These are phyloP conservation scores for Malus hybrid DNA, from an alignment of 331 rosid genomes.

Conservation along the genomic window DNA sequence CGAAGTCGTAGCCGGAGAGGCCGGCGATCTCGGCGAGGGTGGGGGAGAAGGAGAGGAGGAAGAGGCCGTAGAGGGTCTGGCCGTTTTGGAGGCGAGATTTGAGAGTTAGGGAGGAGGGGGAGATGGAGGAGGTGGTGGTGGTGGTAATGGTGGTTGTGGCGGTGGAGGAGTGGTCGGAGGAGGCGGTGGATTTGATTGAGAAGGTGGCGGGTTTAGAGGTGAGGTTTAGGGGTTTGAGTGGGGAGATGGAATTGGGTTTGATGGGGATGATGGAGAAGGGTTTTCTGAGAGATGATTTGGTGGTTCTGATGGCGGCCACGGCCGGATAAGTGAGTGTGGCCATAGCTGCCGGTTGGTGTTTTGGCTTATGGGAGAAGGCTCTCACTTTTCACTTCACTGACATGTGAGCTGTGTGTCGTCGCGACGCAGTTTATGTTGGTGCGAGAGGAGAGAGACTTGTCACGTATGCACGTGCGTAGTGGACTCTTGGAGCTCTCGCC, in stretches of 20 bases:
- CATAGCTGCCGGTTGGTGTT: neutral
- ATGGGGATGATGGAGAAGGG: neutral
- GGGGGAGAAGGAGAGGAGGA: conserved; percentile 78
- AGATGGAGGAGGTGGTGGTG: neutral
- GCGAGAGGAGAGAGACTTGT: neutral
- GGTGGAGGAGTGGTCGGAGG: conserved; percentile 8
- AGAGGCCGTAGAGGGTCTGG: conserved; percentile 72
- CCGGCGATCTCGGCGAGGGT: conserved; percentile 75
- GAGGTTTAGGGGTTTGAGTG: conserved; percentile 14
- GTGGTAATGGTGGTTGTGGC: neutral
- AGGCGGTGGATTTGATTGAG: conserved; percentile 5
- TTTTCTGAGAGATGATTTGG: neutral
- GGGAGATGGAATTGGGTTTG: conserved; percentile 2
- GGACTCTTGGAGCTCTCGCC: neutral
- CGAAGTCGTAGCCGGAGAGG: conserved; percentile 68
- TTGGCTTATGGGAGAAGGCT: neutral
- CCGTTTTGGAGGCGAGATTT: conserved; percentile 61
- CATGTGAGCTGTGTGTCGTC: neutral
- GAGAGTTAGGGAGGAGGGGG: conserved; percentile 24
- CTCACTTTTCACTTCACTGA: neutral
- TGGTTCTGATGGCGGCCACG: neutral
- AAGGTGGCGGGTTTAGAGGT: conserved; percentile 1
- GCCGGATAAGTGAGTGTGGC: neutral
- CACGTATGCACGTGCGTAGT: neutral
- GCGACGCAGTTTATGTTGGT: no score